Conservation (phyloP, 176 grass and related monocot species). For the Chloris gayana region DNA sequence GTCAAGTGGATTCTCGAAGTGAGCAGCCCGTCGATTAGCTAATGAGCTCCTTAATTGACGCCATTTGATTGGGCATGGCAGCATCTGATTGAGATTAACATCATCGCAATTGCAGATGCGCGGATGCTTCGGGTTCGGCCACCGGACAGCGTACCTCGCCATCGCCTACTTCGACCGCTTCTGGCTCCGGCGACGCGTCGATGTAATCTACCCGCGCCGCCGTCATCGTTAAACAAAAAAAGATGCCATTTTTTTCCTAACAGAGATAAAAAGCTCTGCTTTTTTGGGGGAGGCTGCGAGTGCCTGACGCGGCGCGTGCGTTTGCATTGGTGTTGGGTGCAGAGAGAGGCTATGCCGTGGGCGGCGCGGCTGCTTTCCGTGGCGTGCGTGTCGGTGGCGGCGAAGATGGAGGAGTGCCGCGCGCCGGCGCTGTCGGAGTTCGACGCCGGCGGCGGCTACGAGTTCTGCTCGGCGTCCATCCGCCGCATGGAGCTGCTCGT, state of each 20-base stretch:
- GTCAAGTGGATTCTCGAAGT: conserved; percentile 86
- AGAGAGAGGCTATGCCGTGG: conserved; percentile 78
- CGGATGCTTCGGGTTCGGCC: conserved; percentile 69
- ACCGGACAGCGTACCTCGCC: conserved; percentile 84
- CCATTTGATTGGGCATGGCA: conserved; percentile 2
- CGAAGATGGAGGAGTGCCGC: conserved; percentile 90
- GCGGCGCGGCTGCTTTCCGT: conserved; percentile 72
- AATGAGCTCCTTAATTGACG: conserved; percentile 21
- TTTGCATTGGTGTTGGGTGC: conserved; percentile 21
- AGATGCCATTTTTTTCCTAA: neutral
- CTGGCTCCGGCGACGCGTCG: conserved; percentile 71
- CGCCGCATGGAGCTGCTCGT: conserved; percentile 92
- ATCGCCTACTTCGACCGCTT: conserved; percentile 90
- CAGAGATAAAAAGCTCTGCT: neutral
- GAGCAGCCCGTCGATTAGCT: conserved; percentile 27
- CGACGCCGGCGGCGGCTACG: conserved; percentile 51
- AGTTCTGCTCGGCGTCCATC: conserved; percentile 62
- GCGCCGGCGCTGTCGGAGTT: conserved; percentile 74
- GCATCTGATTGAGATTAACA: conserved; percentile 24
- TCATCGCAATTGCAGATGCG: conserved; percentile 49
- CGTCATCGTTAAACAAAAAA: neutral
- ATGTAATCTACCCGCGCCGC: conserved; percentile 60
- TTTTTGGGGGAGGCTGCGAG: conserved; percentile 13
- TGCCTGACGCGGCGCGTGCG: conserved; percentile 35
- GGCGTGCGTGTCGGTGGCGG: conserved; percentile 86